A percentile compares a stretch with the other conserved stretches of the same genome.
These are phyloP conservation scores for Metarhizium anisopliae DNA, from an alignment of 2,329 filamentous ascomycete species.

Conservation along the genomic window DNA sequence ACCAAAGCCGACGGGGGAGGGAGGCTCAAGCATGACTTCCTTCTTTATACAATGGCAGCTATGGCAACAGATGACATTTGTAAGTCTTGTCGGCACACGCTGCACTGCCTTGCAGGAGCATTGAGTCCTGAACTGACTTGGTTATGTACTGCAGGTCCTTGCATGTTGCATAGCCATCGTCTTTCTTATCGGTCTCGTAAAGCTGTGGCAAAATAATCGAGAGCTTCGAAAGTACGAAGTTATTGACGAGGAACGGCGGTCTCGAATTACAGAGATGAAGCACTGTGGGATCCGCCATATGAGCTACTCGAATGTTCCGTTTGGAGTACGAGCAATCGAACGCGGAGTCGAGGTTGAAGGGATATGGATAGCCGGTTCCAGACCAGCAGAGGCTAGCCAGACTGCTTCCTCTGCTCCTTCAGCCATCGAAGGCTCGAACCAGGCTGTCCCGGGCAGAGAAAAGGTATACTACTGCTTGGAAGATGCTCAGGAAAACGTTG, in stretches of 20 bases:
- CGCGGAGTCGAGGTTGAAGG: conserved; percentile 77
- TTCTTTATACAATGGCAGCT: conserved; percentile 67
- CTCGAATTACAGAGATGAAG: conserved; percentile 42
- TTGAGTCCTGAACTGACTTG: neutral
- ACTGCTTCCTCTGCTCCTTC: conserved; percentile 16
- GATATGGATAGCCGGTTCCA: conserved; percentile 61
- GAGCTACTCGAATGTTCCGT: conserved; percentile 57
- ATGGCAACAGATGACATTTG: conserved; percentile 88
- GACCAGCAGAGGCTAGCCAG: conserved; percentile 25
- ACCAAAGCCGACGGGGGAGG: neutral
- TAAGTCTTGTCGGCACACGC: conserved; percentile 36
- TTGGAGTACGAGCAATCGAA: conserved; percentile 78
- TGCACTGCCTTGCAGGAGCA: too few species aligned
- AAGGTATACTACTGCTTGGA: neutral
- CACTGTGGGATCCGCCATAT: conserved; percentile 39
- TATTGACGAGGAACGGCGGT: conserved; percentile 57
- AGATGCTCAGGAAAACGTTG: neutral
- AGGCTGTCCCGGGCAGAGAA: neutral
- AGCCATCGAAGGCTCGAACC: conserved; percentile 2
- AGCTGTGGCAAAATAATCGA: conserved; percentile 55
- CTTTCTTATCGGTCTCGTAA: conserved; percentile 57
- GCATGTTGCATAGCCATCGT: conserved; percentile 62
- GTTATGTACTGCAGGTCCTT: conserved; percentile 48
- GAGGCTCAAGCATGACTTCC: conserved; percentile 17
- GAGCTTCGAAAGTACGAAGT: conserved; percentile 47